phyloP scores from a whole-genome alignment of 2,329 filamentous ascomycete genomes.

The Fusarium acutatum region DNA sequence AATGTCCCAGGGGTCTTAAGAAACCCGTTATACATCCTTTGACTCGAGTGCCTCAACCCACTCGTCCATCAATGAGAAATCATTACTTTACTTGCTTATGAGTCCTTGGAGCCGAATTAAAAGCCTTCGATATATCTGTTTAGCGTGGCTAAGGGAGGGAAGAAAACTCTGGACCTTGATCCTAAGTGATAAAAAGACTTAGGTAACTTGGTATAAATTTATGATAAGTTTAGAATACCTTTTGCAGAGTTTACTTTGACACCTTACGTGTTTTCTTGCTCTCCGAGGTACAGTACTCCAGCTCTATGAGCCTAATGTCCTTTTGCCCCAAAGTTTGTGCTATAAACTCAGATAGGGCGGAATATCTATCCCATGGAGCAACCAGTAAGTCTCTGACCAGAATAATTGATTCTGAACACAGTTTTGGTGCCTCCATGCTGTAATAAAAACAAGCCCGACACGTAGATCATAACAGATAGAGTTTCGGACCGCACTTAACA shows the following conservation, averaged over 20 bases:
- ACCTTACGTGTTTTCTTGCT: too few species aligned
- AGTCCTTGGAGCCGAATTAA: constrained; percentile 76
- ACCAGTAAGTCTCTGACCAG: too few species aligned
- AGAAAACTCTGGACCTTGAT: too few species aligned
- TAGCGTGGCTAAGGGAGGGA: too few species aligned
- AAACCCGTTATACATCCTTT: constrained; percentile 95
- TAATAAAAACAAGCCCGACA: not conserved
- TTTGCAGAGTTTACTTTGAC: too few species aligned
- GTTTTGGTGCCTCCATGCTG: too few species aligned
- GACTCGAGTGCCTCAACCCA: constrained; percentile 87
- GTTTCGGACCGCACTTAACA: not conserved
- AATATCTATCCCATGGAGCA: not conserved
- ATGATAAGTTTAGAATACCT: too few species aligned
- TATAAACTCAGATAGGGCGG: not conserved
- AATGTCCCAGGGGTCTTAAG: constrained; percentile 95
- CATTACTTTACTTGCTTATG: constrained; percentile 72
- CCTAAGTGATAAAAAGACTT: too few species aligned
- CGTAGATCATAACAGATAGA: not conserved
- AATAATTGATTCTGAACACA: not conserved
- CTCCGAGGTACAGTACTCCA: not conserved
- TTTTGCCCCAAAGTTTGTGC: not conserved
- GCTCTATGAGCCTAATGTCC: too few species aligned
- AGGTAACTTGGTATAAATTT: too few species aligned
- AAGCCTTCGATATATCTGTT: constrained; percentile 71
- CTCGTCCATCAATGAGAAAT: constrained; percentile 84